These are phyloP conservation scores for Candida gorgasii DNA, from an alignment of 805 yeast species.

Conservation along the genomic window DNA sequence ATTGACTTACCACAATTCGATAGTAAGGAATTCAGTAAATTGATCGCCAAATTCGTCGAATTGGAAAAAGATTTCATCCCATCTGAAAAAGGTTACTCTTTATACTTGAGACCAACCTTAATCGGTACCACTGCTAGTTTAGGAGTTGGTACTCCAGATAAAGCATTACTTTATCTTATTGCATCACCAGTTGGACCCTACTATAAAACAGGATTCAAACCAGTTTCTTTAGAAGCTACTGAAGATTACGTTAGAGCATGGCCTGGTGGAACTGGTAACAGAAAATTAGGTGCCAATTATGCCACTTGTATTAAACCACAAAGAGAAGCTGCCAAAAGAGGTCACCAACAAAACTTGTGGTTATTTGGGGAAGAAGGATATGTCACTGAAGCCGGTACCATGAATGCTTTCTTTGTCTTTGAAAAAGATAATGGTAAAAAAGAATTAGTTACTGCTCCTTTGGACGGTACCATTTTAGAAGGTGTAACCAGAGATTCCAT, in stretches of 20 bases:
- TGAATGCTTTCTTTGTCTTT: constrained; percentile 92
- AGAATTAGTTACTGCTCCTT: constrained; percentile 93
- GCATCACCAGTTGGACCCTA: constrained; percentile 98
- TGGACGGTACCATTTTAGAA: constrained; percentile 95
- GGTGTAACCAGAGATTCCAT: constrained; percentile 96
- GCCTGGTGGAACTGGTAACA: constrained; percentile 99
- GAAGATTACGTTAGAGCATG: constrained; percentile 97
- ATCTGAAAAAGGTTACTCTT: constrained; percentile 80
- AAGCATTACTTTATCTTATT: constrained; percentile 81
- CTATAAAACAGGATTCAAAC: constrained; percentile 88
- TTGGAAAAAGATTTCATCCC: constrained; percentile 82
- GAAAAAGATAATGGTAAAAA: constrained; percentile 79
- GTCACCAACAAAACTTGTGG: constrained; percentile 97
- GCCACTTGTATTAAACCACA: constrained; percentile 95
- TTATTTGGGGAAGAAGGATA: constrained; percentile 83
- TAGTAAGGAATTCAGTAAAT: constrained; percentile 69
- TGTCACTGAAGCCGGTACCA: constrained; percentile 96
- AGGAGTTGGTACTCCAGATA: constrained; percentile 83
- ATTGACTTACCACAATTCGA: constrained; percentile 89
- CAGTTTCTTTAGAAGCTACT: constrained; percentile 91
- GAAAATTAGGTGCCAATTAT: constrained; percentile 94
- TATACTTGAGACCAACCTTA: constrained; percentile 91
- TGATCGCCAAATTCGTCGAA: constrained; percentile 73
- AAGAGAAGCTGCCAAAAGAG: constrained; percentile 83
- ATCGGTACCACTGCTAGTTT: constrained; percentile 89